Conservation (phyloP, 805 yeast genomes). For the Pichia eremophila region DNA sequence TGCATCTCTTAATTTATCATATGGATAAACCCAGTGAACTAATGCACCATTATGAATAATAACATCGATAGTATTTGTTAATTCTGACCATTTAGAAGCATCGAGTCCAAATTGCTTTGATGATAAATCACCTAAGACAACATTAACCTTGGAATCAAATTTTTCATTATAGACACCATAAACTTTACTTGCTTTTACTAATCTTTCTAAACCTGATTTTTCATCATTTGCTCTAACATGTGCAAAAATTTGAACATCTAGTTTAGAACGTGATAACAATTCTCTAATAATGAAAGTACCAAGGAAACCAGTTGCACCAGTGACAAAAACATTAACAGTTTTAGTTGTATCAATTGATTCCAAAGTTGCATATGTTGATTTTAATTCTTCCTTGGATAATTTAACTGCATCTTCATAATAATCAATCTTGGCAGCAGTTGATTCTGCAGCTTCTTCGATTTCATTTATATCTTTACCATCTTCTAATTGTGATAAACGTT, state of each 20-base stretch:
- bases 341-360: conserved; percentile 13
- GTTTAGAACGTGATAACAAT: conserved; percentile 39
- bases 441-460: conserved; percentile 23
- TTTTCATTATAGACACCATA: conserved; percentile 72
- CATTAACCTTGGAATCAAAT: conserved; percentile 49
- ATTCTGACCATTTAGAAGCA: conserved; percentile 44
- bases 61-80: conserved; percentile 60
- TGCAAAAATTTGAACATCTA: conserved; percentile 57
- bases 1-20: conserved; percentile 80
- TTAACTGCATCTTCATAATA: conserved; percentile 71
- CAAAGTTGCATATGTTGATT: conserved; percentile 37
- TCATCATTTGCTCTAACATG: conserved; percentile 82
- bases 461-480: conserved; percentile 32
- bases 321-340: conserved; percentile 54
- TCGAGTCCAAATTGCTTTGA: conserved; percentile 61
- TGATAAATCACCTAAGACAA: conserved; percentile 78
- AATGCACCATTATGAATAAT: conserved; percentile 95
- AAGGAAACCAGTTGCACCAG: conserved; percentile 95
- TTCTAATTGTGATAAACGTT: conserved; percentile 42
- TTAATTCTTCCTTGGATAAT: conserved; percentile 32
- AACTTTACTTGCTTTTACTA: conserved; percentile 63
- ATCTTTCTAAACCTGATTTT: conserved; percentile 65
- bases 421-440: conserved; percentile 25
- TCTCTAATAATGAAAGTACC: conserved; percentile 86
- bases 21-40: conserved; percentile 98